Conservation (phyloP, 73 alveolate genomes). For the Paramecium pentaurelia region DNA sequence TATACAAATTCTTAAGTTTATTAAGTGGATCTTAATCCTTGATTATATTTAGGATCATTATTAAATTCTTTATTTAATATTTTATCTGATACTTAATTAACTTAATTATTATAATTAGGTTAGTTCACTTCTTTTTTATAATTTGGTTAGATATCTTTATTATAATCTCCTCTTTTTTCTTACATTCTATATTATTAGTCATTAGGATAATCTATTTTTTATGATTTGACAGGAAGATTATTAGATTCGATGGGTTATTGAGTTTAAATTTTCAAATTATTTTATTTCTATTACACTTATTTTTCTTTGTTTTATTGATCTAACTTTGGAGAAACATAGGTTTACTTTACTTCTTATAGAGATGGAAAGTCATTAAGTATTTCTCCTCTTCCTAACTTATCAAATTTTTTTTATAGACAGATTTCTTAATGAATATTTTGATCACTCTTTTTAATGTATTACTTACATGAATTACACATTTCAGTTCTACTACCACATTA, state of each 20-base stretch:
- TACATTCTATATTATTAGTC: neutral
- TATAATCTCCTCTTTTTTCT: neutral
- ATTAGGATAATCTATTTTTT: neutral
- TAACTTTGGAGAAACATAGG: neutral
- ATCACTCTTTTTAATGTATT: neutral
- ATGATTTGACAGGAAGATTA: neutral
- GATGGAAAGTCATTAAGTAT: neutral
- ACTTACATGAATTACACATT: neutral
- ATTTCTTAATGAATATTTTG: neutral
- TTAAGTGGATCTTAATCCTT: neutral
- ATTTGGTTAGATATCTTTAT: neutral
- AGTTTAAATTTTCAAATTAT: neutral
- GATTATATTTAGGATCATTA: neutral
- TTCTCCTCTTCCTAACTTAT: neutral
- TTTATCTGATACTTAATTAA: neutral
- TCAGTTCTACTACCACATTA: slow-evolving; percentile 25
- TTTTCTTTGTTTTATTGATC: neutral
- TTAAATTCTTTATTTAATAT: neutral
- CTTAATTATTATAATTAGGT: neutral
- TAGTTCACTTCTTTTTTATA: neutral
- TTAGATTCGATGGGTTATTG: neutral
- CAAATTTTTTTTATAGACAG: neutral
- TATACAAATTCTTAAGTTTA: neutral
- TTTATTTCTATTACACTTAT: neutral
- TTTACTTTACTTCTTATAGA: neutral